These are phyloP conservation scores for Leonotis leonurus DNA, from an alignment of 257 asterid genomes.

Conservation along the genomic window DNA sequence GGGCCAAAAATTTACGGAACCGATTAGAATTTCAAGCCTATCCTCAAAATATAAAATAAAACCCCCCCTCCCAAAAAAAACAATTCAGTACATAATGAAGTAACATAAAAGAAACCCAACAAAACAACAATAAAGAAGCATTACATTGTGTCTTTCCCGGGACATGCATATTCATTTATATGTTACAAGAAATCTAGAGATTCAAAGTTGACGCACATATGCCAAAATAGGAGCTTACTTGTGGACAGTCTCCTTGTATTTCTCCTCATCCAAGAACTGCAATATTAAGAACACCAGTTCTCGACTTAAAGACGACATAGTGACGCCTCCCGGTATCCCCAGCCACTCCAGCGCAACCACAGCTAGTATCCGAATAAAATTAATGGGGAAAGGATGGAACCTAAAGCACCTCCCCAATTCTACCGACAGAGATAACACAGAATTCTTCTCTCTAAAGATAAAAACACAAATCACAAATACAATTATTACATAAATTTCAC, in stretches of 20 bases:
- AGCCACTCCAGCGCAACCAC: slow-evolving; percentile 96
- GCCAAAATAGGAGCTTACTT: slow-evolving; percentile 46
- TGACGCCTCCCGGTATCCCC: slow-evolving; percentile 86
- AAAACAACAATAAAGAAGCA: neutral
- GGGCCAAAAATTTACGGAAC: neutral
- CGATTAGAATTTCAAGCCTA: neutral
- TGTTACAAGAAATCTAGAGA: neutral
- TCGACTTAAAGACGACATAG: slow-evolving; percentile 98
- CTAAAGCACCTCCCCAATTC: slow-evolving; percentile 21
- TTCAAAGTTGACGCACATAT: neutral
- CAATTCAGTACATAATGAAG: neutral
- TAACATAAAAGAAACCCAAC: neutral
- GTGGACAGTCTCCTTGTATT: slow-evolving; percentile 96
- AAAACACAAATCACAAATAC: neutral
- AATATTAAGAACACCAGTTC: slow-evolving; percentile 94
- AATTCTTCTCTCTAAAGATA: neutral
- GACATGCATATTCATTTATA: neutral
- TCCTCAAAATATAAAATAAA: slow-evolving; percentile 1
- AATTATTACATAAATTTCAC: slow-evolving; percentile 3
- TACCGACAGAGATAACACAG: slow-evolving; percentile 14
- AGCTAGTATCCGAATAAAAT: slow-evolving; percentile 23
- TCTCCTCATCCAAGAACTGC: slow-evolving; percentile 98
- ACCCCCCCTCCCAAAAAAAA: neutral
- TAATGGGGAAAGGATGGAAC: neutral
- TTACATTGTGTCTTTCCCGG: neutral